Evolutionary conservation across 345 rosid genomes (phyloP), one percentile per base, ranked within the genome.

Genomic region (Rhodamnia argentea): DNA sequence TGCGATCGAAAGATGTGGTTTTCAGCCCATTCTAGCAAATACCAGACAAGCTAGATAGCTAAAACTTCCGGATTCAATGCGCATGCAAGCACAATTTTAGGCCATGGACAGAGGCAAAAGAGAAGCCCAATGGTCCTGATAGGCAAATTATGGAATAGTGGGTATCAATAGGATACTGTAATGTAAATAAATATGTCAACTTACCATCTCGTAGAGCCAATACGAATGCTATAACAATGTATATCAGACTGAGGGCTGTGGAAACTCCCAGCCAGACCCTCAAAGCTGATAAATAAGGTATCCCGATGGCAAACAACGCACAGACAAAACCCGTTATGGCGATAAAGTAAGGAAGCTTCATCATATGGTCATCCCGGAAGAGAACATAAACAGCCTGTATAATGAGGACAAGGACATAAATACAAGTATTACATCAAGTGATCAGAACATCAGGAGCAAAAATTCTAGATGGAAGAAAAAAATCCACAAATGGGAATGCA

Each of bases 181-280:
- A 2, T 59, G 1, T 60, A 60, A n/a, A 1, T 1, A 60, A 60
- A 10, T 0, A 16, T 29, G 76, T 64, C 0, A 32, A 32, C 52
- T 89, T 92, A 94, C 99, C 99, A 88, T 96, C 98, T 85, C 82
- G 90, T 85, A 92, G 74, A 7, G 98, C 92, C 84, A 96, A 90
- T 83, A 89, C 90, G 50, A 94, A 86, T 37, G 95, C 96, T 29
- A 92, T 89, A 58, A 92, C 57, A 52, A 95, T 92, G 52, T 94
- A 96, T 47, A 96, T 89, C 83, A 93, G 88, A 51, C 93, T 92
- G 81, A 96, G 91, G 85, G 95, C 51, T 24, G 99, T 92, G 5
- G 99, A 97, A 87, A 96, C 89, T 54, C 93, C 99, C 29, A 96
- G 90, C 99, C 98, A 97, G 74, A 93, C 20, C 85, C 99, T 90